Evolutionary conservation across 1,139 yeast species (phyloP).

Genomic region (Protomyces inouyei): DNA sequence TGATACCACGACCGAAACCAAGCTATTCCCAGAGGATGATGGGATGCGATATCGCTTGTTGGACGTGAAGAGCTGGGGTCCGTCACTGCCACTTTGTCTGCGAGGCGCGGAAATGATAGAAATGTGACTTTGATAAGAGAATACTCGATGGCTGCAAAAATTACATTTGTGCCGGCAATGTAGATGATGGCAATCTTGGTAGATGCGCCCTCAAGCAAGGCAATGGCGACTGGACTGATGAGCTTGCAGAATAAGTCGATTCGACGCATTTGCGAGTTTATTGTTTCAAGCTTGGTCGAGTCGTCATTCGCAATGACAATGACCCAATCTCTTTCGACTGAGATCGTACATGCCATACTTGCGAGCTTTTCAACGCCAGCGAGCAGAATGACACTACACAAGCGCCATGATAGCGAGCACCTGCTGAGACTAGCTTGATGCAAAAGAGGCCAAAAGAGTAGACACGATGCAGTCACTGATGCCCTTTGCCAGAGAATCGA

Average conservation of each 20-base stretch:
- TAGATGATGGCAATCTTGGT: background rate
- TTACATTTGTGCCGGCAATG: background rate
- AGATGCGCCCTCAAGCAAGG: background rate
- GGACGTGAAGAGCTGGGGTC: background rate
- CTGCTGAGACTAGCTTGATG: background rate
- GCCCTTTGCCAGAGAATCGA: background rate
- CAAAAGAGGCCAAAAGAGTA: background rate
- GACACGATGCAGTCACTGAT: background rate
- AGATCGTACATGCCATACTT: background rate
- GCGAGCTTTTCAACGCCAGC: background rate
- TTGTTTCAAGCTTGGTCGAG: background rate
- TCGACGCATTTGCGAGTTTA: background rate
- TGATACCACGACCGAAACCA: background rate
- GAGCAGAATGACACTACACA: background rate
- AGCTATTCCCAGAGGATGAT: background rate
- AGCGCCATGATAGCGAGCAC: background rate
- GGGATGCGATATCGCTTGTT: background rate
- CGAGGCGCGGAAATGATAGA: background rate
- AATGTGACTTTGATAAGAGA: background rate
- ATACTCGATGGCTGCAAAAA: background rate
- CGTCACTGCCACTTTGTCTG: background rate
- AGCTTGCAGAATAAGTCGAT: background rate
- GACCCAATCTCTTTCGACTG: background rate
- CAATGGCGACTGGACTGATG: background rate
- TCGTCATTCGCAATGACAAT: background rate